phyloP scores from a whole-genome alignment of 108 stramenopile species.

The Stephanodiscus minutulus region DNA sequence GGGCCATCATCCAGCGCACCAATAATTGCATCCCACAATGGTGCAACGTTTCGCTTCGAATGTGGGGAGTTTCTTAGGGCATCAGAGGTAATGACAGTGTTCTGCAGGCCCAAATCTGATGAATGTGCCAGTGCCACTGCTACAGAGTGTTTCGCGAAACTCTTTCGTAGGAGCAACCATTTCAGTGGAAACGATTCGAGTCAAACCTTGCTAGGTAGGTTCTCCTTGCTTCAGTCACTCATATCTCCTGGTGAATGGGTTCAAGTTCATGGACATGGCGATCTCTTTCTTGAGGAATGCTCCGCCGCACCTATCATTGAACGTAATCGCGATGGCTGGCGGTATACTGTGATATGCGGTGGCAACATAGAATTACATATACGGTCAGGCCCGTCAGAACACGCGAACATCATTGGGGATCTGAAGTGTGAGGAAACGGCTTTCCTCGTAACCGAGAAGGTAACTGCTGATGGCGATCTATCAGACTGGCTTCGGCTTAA shows the following conservation, averaged over 20 bases:
- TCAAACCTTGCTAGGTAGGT: constrained; percentile 29
- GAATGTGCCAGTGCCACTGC: constrained; percentile 12
- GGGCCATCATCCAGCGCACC: constrained; percentile 77
- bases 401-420: constrained; percentile 50
- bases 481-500: constrained; percentile 76
- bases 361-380: constrained; percentile 55
- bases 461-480: constrained; percentile 48
- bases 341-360: constrained; percentile 52
- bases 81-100: constrained; percentile 78
- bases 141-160: constrained; percentile 78
- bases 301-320: constrained; percentile 64
- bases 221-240: constrained; percentile 56
- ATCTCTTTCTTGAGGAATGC: constrained; percentile 73
- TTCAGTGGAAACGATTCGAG: constrained; percentile 31
- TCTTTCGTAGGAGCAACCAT: constrained; percentile 73
- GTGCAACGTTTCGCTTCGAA: constrained; percentile 77
- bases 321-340: constrained; percentile 77
- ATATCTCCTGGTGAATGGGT: constrained; percentile 84
- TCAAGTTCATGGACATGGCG: constrained; percentile 57
- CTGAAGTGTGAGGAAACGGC: constrained; percentile 51
- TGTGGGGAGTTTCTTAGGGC: constrained; percentile 88
- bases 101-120: constrained; percentile 17
- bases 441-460: constrained; percentile 72
- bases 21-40: constrained; percentile 70
- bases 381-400: constrained; percentile 71